These are phyloP conservation scores for Rhizoctonia solani DNA, from an alignment of 1,284 basidiomycete genomes.

Conservation along the genomic window DNA sequence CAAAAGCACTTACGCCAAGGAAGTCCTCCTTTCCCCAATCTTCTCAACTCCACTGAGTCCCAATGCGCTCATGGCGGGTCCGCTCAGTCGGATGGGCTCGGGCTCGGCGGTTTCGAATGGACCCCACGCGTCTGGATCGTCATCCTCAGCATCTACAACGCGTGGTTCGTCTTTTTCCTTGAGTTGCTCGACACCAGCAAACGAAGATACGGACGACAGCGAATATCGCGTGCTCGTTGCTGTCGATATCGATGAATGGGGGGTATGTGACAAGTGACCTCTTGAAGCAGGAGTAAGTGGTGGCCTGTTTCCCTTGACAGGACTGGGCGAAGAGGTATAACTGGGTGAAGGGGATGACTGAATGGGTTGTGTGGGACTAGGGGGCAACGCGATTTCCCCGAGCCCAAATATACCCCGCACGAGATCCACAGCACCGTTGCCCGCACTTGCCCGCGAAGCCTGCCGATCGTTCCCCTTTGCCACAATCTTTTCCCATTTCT, in stretches of 20 bases:
- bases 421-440: conserved; percentile 51
- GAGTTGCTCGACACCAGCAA: conserved; percentile 8
- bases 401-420: conserved; percentile 64
- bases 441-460: conserved; percentile 37
- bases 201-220: conserved; percentile 14
- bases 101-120: conserved; percentile 39
- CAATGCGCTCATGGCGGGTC: conserved; percentile 58
- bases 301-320: conserved; percentile 36
- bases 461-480: conserved; percentile 46
- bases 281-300: conserved; percentile 33
- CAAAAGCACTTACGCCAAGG: conserved; percentile 54
- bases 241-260: conserved; percentile 21
- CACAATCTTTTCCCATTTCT: conserved; percentile 78
- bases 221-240: conserved; percentile 1
- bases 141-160: conserved; percentile 34
- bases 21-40: conserved; percentile 60
- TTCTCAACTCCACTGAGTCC: conserved; percentile 48
- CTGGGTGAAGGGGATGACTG: conserved; percentile 41
- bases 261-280: conserved; percentile 2
- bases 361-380: conserved; percentile 42
- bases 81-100: conserved; percentile 42
- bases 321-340: conserved; percentile 39
- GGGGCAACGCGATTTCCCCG: conserved; percentile 52
- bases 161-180: conserved; percentile 35
- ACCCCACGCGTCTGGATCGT: conserved; percentile 44